Conservation (phyloP, 108 stramenopile species). For the Cyclotella choctawhatcheeana region DNA sequence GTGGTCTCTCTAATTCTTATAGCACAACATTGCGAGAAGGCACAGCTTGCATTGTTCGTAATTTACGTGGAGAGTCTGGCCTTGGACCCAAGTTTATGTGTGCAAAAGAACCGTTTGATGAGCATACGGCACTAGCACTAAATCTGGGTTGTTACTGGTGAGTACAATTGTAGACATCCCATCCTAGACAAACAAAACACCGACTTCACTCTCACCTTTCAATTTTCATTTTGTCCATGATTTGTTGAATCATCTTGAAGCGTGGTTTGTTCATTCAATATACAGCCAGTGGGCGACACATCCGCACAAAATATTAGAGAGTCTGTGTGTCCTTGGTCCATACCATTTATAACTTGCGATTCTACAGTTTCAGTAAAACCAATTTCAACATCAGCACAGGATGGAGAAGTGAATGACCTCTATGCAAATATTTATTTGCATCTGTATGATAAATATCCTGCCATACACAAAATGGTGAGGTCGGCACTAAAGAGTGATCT, state of each 20-base stretch:
- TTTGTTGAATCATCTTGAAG: too few species aligned
- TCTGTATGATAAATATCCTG: conserved; percentile 60
- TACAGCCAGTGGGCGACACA: too few species aligned
- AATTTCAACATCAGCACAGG: conserved; percentile 29
- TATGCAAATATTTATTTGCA: conserved; percentile 57
- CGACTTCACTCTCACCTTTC: too few species aligned
- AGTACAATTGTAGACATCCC: too few species aligned
- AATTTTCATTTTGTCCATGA: too few species aligned
- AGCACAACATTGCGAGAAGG: neutral
- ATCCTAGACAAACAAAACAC: too few species aligned
- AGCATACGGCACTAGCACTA: conserved; percentile 70
- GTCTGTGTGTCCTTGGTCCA: conserved; percentile 26
- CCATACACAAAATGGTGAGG: conserved; percentile 74
- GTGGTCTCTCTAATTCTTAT: neutral
- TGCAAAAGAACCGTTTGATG: conserved; percentile 75
- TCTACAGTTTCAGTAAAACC: conserved; percentile 17
- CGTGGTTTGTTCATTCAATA: conserved; percentile 48
- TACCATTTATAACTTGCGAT: neutral
- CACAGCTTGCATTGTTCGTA: neutral
- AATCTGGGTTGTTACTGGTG: conserved; percentile 75
- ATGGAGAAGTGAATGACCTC: conserved; percentile 49
- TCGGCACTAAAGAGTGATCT: conserved; percentile 68
- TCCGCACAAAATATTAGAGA: too few species aligned
- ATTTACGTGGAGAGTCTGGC: neutral
- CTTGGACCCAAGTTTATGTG: conserved; percentile 20